These are phyloP conservation scores for Asterophora parasitica DNA, from an alignment of 768 basidiomycete species.

Conservation along the genomic window DNA sequence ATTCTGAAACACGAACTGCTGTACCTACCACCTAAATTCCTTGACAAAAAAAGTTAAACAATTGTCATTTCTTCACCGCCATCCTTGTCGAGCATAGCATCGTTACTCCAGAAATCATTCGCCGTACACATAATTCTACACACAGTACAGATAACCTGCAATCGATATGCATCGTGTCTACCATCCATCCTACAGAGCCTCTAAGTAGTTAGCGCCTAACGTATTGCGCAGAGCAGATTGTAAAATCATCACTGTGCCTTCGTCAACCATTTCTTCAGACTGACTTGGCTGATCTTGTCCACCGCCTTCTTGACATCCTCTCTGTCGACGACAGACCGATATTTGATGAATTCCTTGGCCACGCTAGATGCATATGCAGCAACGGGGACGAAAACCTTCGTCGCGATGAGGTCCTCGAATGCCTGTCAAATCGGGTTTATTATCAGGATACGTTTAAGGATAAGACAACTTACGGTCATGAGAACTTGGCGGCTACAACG, in stretches of 20 bases:
- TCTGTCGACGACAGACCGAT: conserved; percentile 61
- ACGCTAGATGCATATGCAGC: conserved; percentile 44
- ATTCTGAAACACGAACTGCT: too few relatives aligned
- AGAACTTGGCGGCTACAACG: conserved; percentile 61
- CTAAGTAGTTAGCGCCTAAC: background rate
- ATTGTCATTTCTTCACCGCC: too few relatives aligned
- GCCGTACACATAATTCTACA: background rate
- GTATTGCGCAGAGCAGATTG: background rate
- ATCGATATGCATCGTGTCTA: background rate
- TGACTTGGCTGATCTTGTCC: conserved; percentile 61
- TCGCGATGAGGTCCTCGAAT: conserved; percentile 63
- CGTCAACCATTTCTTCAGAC: conserved; percentile 73
- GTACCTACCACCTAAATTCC: too few relatives aligned
- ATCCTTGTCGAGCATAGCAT: background rate
- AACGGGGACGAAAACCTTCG: conserved; percentile 51
- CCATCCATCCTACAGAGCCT: background rate
- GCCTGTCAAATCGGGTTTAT: conserved; percentile 41
- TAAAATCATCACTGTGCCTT: conserved; percentile 39
- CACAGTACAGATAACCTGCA: background rate
- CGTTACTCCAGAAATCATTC: background rate
- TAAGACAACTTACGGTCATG: conserved; percentile 47
- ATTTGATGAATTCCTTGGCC: conserved; percentile 69
- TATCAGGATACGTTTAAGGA: background rate
- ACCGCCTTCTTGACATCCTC: conserved; percentile 65
- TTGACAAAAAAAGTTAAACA: too few relatives aligned